phyloP scores from a whole-genome alignment of 306 rosid species.

The Urtica urens region DNA sequence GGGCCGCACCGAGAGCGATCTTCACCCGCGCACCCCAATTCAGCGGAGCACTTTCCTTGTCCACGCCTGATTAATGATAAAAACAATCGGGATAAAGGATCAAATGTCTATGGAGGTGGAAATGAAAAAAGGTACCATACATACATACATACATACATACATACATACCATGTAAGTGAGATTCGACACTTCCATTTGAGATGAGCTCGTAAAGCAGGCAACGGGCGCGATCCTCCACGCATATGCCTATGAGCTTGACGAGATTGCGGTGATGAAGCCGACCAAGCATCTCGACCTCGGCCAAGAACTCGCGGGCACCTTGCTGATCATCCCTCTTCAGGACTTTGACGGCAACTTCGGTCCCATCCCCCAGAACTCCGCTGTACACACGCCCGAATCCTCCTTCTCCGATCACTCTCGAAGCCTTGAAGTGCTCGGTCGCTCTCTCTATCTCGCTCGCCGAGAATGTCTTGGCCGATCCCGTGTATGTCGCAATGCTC shows the following conservation, averaged over 20 bases:
- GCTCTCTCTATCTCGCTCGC: conserved; percentile 62
- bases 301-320: conserved; percentile 88
- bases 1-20: conserved; percentile 95
- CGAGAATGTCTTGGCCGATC: conserved; percentile 84
- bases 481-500: conserved; percentile 66
- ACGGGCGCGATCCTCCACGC: conserved; percentile 60
- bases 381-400: conserved; percentile 92
- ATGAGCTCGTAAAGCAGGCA: conserved; percentile 88
- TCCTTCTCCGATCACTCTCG: conserved; percentile 86
- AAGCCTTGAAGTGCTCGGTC: conserved; percentile 49
- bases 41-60: conserved; percentile 56
- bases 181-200: conserved; percentile 96
- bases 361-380: conserved; percentile 70
- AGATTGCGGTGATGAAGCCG: conserved; percentile 95
- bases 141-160: no score
- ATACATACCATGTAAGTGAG: conserved; percentile 86
- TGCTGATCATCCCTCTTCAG: conserved; percentile 89
- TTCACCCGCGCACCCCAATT: conserved; percentile 74
- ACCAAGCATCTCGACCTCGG: conserved; percentile 99
- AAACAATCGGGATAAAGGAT: no score
- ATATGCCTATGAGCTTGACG: conserved; percentile 89
- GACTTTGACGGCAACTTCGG: conserved; percentile 80
- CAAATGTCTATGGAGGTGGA: no score
- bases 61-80: conserved; percentile 42
- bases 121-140: no score